phyloP scores from a whole-genome alignment of 2,329 filamentous ascomycete genomes.

The Teratosphaeria nubilosa region DNA sequence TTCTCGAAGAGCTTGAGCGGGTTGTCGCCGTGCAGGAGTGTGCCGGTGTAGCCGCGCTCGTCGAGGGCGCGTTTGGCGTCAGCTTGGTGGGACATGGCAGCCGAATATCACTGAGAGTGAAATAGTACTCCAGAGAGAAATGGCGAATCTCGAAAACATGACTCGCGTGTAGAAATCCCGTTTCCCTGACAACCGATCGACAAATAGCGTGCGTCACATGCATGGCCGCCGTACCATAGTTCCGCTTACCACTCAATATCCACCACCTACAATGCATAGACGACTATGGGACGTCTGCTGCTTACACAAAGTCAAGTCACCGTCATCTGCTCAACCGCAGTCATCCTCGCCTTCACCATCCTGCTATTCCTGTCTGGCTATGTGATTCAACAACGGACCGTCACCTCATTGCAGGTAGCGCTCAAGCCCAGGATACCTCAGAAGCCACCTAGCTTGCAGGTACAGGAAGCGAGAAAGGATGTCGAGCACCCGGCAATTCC shows the following conservation, averaged over 20 bases:
- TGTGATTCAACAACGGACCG: conserved; percentile 74
- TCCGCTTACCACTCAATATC: too few relatives aligned
- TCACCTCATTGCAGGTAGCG: conserved; percentile 64
- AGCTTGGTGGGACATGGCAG: conserved; percentile 53
- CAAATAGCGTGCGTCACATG: background rate
- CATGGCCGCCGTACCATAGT: background rate
- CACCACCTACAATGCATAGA: background rate
- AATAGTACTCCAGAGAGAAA: background rate
- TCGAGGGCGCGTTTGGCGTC: conserved; percentile 73
- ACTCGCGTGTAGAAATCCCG: background rate
- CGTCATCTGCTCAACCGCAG: conserved; percentile 51
- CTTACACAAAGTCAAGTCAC: conserved; percentile 56
- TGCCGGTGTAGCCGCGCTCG: conserved; percentile 70
- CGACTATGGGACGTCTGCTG: background rate
- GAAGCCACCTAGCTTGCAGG: conserved; percentile 20
- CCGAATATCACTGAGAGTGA: background rate
- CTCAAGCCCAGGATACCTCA: conserved; percentile 48
- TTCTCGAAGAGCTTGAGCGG: conserved; percentile 95
- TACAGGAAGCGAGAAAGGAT: conserved; percentile 2
- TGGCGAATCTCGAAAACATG: background rate
- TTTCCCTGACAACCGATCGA: background rate
- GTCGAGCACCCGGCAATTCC: conserved; percentile 8
- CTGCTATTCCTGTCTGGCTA: conserved; percentile 84
- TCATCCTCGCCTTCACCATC: conserved; percentile 65
- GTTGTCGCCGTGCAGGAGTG: conserved; percentile 80